Evolutionary conservation across 2,329 filamentous ascomycete species (phyloP).

Genomic region (Pseudogymnoascus sp.): DNA sequence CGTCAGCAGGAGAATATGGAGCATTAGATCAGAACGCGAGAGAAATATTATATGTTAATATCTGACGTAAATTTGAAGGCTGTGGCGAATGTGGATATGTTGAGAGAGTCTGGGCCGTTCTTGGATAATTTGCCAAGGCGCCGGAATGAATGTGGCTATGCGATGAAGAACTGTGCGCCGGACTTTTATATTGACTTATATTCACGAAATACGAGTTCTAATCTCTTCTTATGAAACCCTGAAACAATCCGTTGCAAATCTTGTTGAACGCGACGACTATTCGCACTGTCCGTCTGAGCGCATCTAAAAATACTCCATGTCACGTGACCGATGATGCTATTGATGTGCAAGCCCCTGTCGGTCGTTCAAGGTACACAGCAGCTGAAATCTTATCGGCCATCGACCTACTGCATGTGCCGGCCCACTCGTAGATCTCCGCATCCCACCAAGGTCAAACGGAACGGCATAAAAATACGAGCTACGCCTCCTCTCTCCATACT

Average conservation of each 20-base stretch:
- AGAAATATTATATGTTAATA: background rate
- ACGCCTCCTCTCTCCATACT: background rate
- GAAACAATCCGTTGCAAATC: background rate
- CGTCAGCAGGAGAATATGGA: background rate
- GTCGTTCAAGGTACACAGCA: background rate
- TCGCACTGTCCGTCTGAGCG: background rate
- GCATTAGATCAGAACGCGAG: background rate
- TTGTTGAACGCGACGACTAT: background rate
- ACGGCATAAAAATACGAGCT: constrained; percentile 4
- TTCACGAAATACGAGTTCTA: background rate
- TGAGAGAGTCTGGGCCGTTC: background rate
- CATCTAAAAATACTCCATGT: background rate
- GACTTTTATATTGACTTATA: background rate
- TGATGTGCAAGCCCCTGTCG: background rate
- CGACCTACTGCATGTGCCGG: background rate
- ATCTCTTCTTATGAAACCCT: background rate
- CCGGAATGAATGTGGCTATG: background rate
- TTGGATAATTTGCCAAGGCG: background rate
- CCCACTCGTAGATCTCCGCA: constrained; percentile 5
- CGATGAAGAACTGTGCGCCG: background rate
- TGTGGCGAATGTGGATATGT: background rate
- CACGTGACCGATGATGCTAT: constrained; percentile 1
- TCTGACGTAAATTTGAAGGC: background rate
- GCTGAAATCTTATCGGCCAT: constrained; percentile 6
- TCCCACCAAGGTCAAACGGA: constrained; percentile 4